Conservation (phyloP, 108 stramenopile species). For the Parmales sp. region DNA sequence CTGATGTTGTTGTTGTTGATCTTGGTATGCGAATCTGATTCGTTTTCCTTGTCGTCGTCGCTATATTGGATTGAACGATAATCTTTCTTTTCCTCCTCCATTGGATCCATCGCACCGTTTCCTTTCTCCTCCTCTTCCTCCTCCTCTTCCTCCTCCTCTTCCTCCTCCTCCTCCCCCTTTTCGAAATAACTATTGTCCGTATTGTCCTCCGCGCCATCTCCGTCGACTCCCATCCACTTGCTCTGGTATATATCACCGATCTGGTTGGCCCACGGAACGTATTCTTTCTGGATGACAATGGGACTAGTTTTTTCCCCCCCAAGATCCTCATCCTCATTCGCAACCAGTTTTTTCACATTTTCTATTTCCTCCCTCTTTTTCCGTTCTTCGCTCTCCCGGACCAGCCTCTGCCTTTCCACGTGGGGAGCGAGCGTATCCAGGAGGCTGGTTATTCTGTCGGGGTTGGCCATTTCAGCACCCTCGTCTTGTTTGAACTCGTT, state of each 20-base stretch:
- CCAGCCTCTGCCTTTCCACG: not conserved
- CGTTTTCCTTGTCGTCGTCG: constrained; percentile 6
- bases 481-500: not conserved
- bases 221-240: not conserved
- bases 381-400: not conserved
- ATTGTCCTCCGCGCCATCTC: not conserved
- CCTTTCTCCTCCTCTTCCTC: not conserved
- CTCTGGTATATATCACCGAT: constrained; percentile 6
- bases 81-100: not conserved
- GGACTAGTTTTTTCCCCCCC: not conserved
- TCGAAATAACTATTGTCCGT: too few species aligned
- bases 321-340: not conserved
- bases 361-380: not conserved
- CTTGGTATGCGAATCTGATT: too few species aligned
- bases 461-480: not conserved
- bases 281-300: not conserved
- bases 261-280: not conserved
- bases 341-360: not conserved
- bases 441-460: not conserved
- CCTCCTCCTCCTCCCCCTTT: constrained; percentile 8
- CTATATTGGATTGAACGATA: not conserved
- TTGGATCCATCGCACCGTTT: not conserved
- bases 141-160: constrained; percentile 7
- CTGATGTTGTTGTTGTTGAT: not conserved
- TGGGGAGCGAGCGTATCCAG: not conserved